Conservation (phyloP, 352 stramenopile species). For the Pythium dissimile region DNA sequence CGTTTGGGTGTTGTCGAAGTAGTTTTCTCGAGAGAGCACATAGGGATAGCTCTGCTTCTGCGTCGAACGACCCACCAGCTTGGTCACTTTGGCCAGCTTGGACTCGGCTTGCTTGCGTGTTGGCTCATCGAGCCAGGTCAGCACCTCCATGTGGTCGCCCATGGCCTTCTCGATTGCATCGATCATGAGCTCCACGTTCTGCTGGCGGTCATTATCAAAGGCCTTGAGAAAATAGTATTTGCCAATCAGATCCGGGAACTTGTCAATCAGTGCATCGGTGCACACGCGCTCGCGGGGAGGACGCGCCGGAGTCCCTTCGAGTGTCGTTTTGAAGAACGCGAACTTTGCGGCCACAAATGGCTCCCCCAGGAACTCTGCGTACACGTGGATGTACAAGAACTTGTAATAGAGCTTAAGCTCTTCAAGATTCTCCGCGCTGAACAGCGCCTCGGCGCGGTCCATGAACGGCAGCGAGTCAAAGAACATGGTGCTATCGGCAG, state of each 20-base stretch:
- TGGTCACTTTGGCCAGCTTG: constrained; percentile 67
- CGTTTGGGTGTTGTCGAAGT: constrained; percentile 51
- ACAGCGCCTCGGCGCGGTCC: constrained; percentile 38
- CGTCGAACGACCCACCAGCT: constrained; percentile 36
- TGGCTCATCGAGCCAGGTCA: constrained; percentile 87
- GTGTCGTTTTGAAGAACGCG: constrained; percentile 73
- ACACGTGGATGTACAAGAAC: constrained; percentile 13
- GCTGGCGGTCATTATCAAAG: constrained; percentile 70
- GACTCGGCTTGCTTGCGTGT: constrained; percentile 73
- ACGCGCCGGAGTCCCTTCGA: constrained; percentile 59
- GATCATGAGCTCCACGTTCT: constrained; percentile 75
- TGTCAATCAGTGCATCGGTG: constrained; percentile 26
- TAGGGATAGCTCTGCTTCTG: constrained; percentile 37
- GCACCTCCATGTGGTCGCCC: constrained; percentile 71
- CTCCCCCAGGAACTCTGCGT: constrained; percentile 46
- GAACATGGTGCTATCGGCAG: constrained; percentile 30
- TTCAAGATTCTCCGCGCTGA: constrained; percentile 29
- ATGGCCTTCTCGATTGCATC: constrained; percentile 79
- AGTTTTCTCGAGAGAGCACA: constrained; percentile 27
- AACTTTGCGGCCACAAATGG: constrained; percentile 81
- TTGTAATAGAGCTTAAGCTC: constrained; percentile 36
- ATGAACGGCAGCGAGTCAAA: constrained; percentile 50
- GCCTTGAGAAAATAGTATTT: constrained; percentile 84
- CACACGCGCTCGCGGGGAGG: constrained; percentile 61
- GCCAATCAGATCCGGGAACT: constrained; percentile 50